These are phyloP conservation scores for Periconia sp. DNA, from an alignment of 2,329 filamentous ascomycete species.

Conservation along the genomic window DNA sequence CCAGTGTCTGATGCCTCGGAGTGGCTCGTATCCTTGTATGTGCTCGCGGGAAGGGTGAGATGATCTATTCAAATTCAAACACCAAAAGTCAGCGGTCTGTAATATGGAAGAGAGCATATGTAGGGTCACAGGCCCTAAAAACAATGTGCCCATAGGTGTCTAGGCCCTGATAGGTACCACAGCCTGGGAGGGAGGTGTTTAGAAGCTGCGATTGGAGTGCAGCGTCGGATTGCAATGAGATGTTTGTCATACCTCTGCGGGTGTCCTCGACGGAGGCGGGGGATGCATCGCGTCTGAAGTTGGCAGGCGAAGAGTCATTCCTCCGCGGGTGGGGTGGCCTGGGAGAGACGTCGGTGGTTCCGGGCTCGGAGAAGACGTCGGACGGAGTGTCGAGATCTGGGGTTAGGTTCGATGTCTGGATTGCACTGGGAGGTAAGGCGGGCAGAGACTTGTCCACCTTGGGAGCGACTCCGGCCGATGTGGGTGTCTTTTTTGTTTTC, in stretches of 20 bases:
- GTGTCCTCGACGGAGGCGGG: conserved; percentile 37
- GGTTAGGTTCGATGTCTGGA: conserved; percentile 65
- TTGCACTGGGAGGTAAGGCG: conserved; percentile 80
- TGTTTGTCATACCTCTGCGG: conserved; percentile 40
- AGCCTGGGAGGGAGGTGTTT: neutral
- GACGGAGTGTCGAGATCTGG: conserved; percentile 62
- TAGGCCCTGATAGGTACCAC: too few species aligned
- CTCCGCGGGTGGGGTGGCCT: conserved; percentile 42
- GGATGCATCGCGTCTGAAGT: conserved; percentile 47
- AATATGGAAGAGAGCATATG: neutral
- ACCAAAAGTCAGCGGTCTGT: conserved; percentile 18
- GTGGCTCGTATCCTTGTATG: conserved; percentile 78
- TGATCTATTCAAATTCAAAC: too few species aligned
- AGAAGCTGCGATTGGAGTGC: conserved; percentile 7
- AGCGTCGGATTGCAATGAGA: neutral
- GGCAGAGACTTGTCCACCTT: conserved; percentile 91
- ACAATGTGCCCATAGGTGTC: too few species aligned
- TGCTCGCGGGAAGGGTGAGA: conserved; percentile 73
- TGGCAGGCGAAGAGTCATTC: conserved; percentile 41
- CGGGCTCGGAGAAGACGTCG: conserved; percentile 67
- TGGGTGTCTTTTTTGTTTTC: conserved; percentile 70
- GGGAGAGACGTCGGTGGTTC: conserved; percentile 73
- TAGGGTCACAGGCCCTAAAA: too few species aligned
- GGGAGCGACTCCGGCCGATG: conserved; percentile 53
- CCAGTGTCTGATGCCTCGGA: conserved; percentile 67